Conservation (phyloP, 2,329 filamentous ascomycete species). For the Diaporthe citriasiana region DNA sequence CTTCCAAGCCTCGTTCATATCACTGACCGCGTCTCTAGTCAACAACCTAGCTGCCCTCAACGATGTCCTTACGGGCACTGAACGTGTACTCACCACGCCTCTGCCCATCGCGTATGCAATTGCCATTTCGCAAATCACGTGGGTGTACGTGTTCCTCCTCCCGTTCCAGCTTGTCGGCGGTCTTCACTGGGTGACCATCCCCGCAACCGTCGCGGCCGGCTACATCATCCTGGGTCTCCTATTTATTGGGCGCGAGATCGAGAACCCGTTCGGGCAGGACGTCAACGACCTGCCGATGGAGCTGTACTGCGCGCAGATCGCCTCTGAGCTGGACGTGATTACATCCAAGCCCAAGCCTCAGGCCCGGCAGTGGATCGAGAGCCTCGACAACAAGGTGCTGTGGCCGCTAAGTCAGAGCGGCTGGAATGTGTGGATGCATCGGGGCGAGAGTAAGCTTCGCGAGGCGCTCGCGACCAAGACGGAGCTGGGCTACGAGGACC, state of each 20-base stretch:
- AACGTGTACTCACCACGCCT: constrained; percentile 81
- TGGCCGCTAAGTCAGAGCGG: constrained; percentile 60
- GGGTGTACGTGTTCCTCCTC: constrained; percentile 79
- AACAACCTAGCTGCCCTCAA: constrained; percentile 69
- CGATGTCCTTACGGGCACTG: constrained; percentile 76
- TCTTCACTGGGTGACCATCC: constrained; percentile 79
- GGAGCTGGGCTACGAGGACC: constrained; percentile 49
- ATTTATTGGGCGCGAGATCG: constrained; percentile 77
- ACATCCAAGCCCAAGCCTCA: constrained; percentile 67
- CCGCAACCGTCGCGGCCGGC: constrained; percentile 73
- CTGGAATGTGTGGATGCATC: constrained; percentile 63
- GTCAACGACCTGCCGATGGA: constrained; percentile 78
- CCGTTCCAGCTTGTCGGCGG: constrained; percentile 77
- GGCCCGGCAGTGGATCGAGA: constrained; percentile 63
- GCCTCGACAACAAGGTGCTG: constrained; percentile 55
- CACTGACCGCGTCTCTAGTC: constrained; percentile 40
- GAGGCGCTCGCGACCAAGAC: constrained; percentile 57
- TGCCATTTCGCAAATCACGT: constrained; percentile 82
- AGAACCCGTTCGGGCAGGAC: constrained; percentile 78
- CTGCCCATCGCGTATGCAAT: constrained; percentile 82
- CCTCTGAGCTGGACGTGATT: constrained; percentile 75
- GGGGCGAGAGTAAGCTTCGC: constrained; percentile 61
- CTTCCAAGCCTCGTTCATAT: neutral
- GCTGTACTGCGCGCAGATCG: constrained; percentile 74
- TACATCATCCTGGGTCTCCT: constrained; percentile 81